A percentile compares a stretch with the other conserved stretches of the same genome.
Conservation (phyloP, 2,329 filamentous ascomycete species). For the Colletotrichum eleusines region DNA sequence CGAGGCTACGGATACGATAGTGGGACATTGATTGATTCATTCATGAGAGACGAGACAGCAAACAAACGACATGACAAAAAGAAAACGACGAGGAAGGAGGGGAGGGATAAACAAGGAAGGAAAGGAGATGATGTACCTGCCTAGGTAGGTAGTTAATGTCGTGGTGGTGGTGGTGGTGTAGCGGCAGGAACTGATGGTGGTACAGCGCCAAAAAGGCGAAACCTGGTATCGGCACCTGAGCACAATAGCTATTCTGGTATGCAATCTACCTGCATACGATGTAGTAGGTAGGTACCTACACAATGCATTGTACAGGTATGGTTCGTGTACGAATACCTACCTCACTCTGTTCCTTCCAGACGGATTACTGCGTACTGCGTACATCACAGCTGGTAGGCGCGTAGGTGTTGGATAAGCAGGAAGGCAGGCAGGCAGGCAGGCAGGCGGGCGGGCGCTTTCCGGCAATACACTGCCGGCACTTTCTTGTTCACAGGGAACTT, state of each 20-base stretch:
- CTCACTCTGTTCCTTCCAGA: no score
- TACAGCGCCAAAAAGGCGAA: not conserved
- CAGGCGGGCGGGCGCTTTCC: not conserved
- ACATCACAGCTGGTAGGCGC: no score
- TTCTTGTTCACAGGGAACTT: not conserved
- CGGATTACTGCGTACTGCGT: no score
- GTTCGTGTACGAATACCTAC: not conserved
- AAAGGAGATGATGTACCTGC: no score
- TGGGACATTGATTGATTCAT: not conserved
- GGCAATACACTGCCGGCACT: not conserved
- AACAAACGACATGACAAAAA: not conserved
- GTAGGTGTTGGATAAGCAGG: not conserved
- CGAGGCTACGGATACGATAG: not conserved
- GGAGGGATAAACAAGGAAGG: not conserved
- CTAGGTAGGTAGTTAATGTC: no score
- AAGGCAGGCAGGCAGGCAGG: not conserved
- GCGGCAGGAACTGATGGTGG: not conserved
- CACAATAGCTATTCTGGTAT: not conserved
- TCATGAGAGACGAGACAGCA: not conserved
- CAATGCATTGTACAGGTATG: not conserved
- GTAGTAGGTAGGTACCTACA: no score
- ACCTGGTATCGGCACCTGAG: constrained; percentile 2
- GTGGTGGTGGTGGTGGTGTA: not conserved
- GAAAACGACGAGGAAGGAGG: not conserved
- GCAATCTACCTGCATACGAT: no score